Percentiles rank a stretch among this genome's conserved stretches.
phyloP scores from a whole-genome alignment of 2,329 filamentous ascomycete genomes.

The Helotiales sp. region DNA sequence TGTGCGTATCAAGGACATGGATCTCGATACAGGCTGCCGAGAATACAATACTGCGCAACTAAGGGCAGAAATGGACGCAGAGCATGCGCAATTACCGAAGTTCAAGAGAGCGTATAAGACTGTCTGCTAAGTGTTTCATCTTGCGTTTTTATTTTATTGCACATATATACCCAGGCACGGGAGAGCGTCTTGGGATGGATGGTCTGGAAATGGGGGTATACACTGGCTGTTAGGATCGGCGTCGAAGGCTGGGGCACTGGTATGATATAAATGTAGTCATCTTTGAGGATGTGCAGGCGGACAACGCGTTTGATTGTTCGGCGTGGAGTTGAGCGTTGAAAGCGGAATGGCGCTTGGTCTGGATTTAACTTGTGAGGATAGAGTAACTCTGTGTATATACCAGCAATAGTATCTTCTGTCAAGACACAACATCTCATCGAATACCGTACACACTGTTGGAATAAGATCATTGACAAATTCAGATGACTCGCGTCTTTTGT shows the following conservation, averaged over 20 bases:
- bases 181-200: background rate
- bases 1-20: slow-evolving; percentile 73
- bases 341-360: background rate
- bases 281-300: background rate
- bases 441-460: no score
- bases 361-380: background rate
- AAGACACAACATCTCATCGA: no score
- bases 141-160: background rate
- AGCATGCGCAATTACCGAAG: slow-evolving; percentile 67
- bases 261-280: background rate
- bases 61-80: slow-evolving; percentile 76
- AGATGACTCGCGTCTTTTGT: background rate
- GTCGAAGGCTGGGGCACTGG: background rate
- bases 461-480: background rate
- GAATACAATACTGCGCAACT: slow-evolving; percentile 81
- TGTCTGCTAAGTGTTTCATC: slow-evolving; percentile 55
- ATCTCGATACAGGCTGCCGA: slow-evolving; percentile 79
- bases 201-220: background rate
- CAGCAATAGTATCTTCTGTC: no score
- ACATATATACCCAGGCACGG: background rate
- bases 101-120: slow-evolving; percentile 79
- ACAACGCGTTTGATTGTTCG: background rate
- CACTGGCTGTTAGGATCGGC: background rate
- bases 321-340: background rate
- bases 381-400: background rate